These are phyloP conservation scores for Nepenthes gracilis DNA, from an alignment of 148 eudicot genomes.

Conservation along the genomic window DNA sequence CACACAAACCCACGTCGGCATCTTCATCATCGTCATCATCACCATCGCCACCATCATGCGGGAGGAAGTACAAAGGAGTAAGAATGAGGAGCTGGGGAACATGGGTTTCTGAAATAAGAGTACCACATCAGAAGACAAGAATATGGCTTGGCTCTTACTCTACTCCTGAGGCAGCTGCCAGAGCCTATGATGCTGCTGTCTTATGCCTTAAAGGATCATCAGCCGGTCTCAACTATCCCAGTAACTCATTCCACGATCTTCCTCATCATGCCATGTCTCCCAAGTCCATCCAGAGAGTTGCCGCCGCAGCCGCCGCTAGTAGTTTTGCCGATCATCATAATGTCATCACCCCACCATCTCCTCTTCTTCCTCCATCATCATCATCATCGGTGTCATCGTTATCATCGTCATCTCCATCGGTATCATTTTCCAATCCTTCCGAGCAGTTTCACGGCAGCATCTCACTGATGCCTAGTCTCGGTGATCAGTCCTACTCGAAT, in stretches of 20 bases:
- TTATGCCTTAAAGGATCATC: slow-evolving; percentile 77
- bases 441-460: slow-evolving; percentile 19
- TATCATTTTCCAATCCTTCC: slow-evolving; percentile 17
- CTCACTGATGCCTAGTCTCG: not conserved
- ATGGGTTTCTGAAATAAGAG: slow-evolving; percentile 70
- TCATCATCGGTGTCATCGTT: slow-evolving; percentile 3
- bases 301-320: slow-evolving; percentile 58
- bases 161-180: slow-evolving; percentile 80
- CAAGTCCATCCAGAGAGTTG: slow-evolving; percentile 59
- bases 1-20: slow-evolving; percentile 13
- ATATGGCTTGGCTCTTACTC: slow-evolving; percentile 91
- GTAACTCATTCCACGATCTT: slow-evolving; percentile 1
- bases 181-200: slow-evolving; percentile 90
- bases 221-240: slow-evolving; percentile 67
- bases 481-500: not conserved
- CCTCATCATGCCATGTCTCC: slow-evolving; percentile 33
- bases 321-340: slow-evolving; percentile 5
- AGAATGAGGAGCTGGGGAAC: slow-evolving; percentile 68
- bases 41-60: slow-evolving; percentile 10
- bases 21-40: slow-evolving; percentile 10
- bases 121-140: slow-evolving; percentile 74
- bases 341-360: not conserved
- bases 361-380: not conserved
- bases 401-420: slow-evolving; percentile 7
- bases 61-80: slow-evolving; percentile 77